phyloP scores from a whole-genome alignment of 1,139 yeast species.

The Saccharomycopsis hybrid region DNA sequence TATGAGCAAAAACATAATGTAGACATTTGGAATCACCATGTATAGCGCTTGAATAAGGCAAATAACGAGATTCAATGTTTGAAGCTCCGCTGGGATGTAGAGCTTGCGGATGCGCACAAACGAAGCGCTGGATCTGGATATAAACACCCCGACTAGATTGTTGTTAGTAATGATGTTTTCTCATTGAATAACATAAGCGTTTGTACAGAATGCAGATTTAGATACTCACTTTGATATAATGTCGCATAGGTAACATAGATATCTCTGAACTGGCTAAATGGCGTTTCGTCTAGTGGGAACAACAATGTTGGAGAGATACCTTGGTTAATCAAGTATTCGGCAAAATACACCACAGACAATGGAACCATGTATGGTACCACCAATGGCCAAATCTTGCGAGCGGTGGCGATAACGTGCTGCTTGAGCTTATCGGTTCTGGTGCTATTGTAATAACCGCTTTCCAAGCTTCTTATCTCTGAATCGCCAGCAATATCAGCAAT shows the following conservation, averaged over 20 bases:
- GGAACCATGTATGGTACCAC: slow-evolving; percentile 77
- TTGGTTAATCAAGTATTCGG: slow-evolving; percentile 86
- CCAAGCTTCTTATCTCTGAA: no score
- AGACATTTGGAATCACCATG: slow-evolving; percentile 56
- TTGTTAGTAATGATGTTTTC: no score
- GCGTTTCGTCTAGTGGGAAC: slow-evolving; percentile 60
- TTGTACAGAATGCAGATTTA: no score
- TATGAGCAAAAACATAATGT: slow-evolving; percentile 54
- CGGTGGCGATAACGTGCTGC: slow-evolving; percentile 34
- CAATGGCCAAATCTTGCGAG: slow-evolving; percentile 42
- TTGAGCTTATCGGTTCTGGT: slow-evolving; percentile 16
- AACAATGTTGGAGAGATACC: slow-evolving; percentile 84
- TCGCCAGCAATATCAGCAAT: background rate
- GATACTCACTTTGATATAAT: slow-evolving; percentile 48
- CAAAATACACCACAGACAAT: slow-evolving; percentile 69
- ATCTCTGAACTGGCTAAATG: slow-evolving; percentile 70
- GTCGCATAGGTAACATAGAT: slow-evolving; percentile 93
- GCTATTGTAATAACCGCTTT: background rate
- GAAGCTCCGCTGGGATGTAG: slow-evolving; percentile 60
- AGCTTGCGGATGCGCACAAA: slow-evolving; percentile 53
- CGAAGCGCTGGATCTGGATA: slow-evolving; percentile 78
- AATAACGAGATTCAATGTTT: slow-evolving; percentile 54
- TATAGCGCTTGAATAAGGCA: slow-evolving; percentile 60
- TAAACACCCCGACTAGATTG: slow-evolving; percentile 64
- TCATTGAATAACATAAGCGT: no score